Evolutionary conservation across 345 rosid genomes (phyloP).

Genomic region (Eucalyptus coolabah): DNA sequence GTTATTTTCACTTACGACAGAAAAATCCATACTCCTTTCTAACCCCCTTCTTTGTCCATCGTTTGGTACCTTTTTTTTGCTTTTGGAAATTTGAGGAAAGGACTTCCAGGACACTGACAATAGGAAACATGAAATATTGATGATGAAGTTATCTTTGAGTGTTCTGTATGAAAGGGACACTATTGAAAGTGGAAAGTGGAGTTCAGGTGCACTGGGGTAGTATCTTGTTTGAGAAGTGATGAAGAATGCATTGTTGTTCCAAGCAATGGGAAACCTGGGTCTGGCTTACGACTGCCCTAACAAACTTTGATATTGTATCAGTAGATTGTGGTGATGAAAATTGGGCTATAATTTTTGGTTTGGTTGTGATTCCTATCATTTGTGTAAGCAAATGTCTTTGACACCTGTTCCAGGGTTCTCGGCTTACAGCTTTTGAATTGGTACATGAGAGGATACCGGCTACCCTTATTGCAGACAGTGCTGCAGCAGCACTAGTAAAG

Average conservation of each 20-base stretch:
- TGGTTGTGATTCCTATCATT: not conserved
- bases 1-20: not conserved
- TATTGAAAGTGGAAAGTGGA: not conserved
- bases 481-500: conserved; percentile 92
- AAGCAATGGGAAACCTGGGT: not conserved
- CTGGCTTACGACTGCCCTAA: not conserved
- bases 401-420: conserved; percentile 53
- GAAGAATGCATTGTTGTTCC: not conserved
- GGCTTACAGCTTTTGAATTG: conserved; percentile 93
- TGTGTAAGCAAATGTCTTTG: not conserved
- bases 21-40: not conserved
- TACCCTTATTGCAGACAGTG: conserved; percentile 84
- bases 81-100: not conserved
- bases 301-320: not conserved
- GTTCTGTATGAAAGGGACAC: not conserved
- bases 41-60: not conserved
- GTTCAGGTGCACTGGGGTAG: not conserved
- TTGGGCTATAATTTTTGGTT: not conserved
- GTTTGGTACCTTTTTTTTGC: not conserved
- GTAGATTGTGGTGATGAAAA: not conserved
- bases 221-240: not conserved
- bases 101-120: not conserved
- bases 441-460: conserved; percentile 89
- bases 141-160: not conserved
- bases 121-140: not conserved